These are phyloP conservation scores for Leccinum griseonigrum DNA, from an alignment of 1,284 basidiomycete species.

Conservation along the genomic window DNA sequence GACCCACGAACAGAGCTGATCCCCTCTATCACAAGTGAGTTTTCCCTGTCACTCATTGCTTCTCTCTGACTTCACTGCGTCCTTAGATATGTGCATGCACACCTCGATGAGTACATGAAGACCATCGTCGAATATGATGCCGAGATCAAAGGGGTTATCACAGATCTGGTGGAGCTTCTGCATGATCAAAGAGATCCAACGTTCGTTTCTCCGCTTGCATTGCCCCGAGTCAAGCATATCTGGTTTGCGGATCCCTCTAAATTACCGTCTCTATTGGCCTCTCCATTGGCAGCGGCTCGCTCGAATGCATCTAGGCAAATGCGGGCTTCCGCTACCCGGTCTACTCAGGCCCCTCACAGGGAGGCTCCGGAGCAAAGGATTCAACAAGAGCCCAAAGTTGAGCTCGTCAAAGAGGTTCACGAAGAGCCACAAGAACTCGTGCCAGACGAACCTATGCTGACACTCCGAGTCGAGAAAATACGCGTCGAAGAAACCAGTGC, in stretches of 20 bases:
- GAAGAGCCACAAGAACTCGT: constrained; percentile 18
- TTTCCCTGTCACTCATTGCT: accelerated
- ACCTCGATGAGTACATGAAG: constrained; percentile 14
- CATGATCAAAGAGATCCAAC: constrained; percentile 7
- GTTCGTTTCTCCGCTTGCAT: not conserved
- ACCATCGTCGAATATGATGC: constrained; percentile 16
- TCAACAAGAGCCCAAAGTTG: constrained; percentile 8
- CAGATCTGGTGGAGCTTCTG: constrained; percentile 25
- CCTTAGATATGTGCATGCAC: constrained; percentile 16
- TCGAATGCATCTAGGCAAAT: constrained; percentile 7
- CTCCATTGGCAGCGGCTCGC: constrained; percentile 15
- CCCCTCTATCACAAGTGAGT: constrained; percentile 18
- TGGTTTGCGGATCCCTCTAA: constrained; percentile 18
- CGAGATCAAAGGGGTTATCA: constrained; percentile 4
- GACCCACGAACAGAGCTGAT: not conserved
- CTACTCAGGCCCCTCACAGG: constrained; percentile 4
- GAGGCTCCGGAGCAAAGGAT: not conserved
- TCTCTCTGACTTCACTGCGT: not conserved
- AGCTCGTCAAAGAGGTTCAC: constrained; percentile 11
- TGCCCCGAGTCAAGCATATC: constrained; percentile 16
- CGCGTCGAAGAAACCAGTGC: constrained; percentile 19
- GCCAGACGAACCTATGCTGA: constrained; percentile 9
- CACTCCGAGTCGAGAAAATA: constrained; percentile 9
- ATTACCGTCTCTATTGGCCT: constrained; percentile 17
- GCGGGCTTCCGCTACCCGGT: constrained; percentile 9